Evolutionary conservation across 208 protist genomes (phyloP).

Genomic region (Trichomonas gallinae): DNA sequence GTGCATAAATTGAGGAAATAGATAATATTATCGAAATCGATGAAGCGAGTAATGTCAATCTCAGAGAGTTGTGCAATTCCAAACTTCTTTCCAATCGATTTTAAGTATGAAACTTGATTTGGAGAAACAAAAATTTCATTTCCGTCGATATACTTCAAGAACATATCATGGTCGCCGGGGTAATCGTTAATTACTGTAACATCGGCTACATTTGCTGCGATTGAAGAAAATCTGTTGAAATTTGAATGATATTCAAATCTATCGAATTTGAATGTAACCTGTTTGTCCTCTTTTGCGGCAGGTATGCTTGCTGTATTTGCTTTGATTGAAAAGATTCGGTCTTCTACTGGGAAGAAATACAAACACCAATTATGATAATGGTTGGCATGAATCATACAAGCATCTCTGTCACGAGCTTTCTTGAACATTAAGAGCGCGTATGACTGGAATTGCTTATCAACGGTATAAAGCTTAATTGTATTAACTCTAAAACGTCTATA

Average conservation of each 20-base stretch:
- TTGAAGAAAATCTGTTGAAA: background rate
- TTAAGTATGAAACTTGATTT: background rate
- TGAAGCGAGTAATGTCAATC: background rate
- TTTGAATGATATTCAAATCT: background rate
- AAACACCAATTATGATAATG: background rate
- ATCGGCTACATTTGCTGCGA: background rate
- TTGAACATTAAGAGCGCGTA: background rate
- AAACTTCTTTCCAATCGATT: background rate
- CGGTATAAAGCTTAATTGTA: background rate
- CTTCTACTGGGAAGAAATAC: background rate
- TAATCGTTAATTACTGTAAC: background rate
- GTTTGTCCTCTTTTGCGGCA: background rate
- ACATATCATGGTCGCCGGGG: background rate
- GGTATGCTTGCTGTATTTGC: background rate
- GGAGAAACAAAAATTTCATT: background rate
- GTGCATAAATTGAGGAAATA: background rate
- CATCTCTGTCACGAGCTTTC: background rate
- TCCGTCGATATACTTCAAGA: background rate
- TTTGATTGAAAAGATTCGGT: background rate
- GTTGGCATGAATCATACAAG: background rate
- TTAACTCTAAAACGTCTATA: background rate
- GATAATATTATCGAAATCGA: background rate
- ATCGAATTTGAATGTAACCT: background rate
- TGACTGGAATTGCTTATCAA: background rate
- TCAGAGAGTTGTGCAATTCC: background rate